Base-by-base conservation (phyloP, 2,329 filamentous ascomycete genomes). In the Bipolaris victoriae region DNA sequence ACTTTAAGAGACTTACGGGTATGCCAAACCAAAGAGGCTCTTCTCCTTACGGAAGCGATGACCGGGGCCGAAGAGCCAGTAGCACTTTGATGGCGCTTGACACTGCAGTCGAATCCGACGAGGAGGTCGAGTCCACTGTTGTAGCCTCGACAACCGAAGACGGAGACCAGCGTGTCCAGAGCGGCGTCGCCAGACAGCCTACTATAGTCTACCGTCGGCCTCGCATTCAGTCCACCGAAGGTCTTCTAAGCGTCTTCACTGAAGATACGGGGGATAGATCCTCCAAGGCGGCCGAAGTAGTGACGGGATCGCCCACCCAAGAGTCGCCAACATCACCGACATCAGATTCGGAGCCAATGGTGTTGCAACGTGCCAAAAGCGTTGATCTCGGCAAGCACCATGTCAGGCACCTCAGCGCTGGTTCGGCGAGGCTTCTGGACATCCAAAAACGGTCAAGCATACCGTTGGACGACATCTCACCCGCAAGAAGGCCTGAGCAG, bases 341-440 rank as follows among this genome's bases (percentile, higher is more conserved):
- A 15, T 71, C 67, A 36, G 66, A 76, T n/a, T 61, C 61, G 41
- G 65, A 76, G 64, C 63, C 72, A 16, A 58, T 64, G 20, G 54
- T 63, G 29, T 52, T 87, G 26, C 84, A 87, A 66, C 86, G 89
- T 65, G 90, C 91, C 26, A 88, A 83, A 49, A 94, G 89, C 74
- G 81, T 94, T 55, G 86, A 89, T 59, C 80, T 90, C 48, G 85
- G 85, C 56, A 85, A 82, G 67, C 81, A 83, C 9, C 90, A 93
- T 66, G 85, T 81, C 18, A 84, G 88, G 52, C 89, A 89, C 62
- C 87, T 92, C 68, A 93, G 90, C 69, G 89, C 90, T 43, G 90
- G 90, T 48, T 93, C 89, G 69, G 90, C 90, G 10, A 90, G 86
- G 75, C 77, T 94, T 49, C 78, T 95, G 48, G 87, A 92, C 48